Evolutionary conservation across 768 basidiomycete genomes (phyloP).

Genomic region (Rhizopogon rudus): DNA sequence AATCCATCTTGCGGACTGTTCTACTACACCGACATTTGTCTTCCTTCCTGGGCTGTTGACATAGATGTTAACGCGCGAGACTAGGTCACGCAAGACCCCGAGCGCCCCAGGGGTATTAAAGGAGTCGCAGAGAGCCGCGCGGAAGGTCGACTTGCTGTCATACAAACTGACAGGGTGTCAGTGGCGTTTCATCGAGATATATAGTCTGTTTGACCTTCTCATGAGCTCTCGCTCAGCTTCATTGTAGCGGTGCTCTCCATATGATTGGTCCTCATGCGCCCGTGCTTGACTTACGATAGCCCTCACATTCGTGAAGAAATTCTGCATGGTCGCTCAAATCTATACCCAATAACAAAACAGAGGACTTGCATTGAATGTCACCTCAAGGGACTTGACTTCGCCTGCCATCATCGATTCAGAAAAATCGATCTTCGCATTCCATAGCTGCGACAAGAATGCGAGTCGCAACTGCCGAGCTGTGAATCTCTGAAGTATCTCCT

Average conservation of each 20-base stretch:
- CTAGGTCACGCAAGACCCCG: slow-evolving; percentile 69
- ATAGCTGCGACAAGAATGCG: slow-evolving; percentile 85
- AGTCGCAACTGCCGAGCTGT: slow-evolving; percentile 86
- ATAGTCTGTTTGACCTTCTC: slow-evolving; percentile 41
- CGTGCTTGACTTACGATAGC: slow-evolving; percentile 65
- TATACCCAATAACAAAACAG: slow-evolving; percentile 1
- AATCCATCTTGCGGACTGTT: slow-evolving; percentile 62
- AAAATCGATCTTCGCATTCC: slow-evolving; percentile 94
- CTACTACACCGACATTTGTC: slow-evolving; percentile 59
- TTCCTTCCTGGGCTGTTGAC: slow-evolving; percentile 60
- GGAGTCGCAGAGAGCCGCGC: slow-evolving; percentile 87
- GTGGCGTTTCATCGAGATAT: slow-evolving; percentile 5
- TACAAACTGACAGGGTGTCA: slow-evolving; percentile 49
- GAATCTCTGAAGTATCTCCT: slow-evolving; percentile 85
- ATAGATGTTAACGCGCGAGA: slow-evolving; percentile 86
- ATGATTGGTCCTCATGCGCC: slow-evolving; percentile 42
- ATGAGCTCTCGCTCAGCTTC: slow-evolving; percentile 65
- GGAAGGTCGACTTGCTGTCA: slow-evolving; percentile 72
- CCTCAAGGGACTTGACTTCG: slow-evolving; percentile 84
- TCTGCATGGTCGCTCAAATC: slow-evolving; percentile 41
- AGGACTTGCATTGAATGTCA: slow-evolving; percentile 71
- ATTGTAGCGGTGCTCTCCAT: slow-evolving; percentile 64
- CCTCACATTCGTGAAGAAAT: slow-evolving; percentile 88
- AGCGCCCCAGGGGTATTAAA: slow-evolving; percentile 93
- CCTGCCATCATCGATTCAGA: slow-evolving; percentile 85